These are phyloP conservation scores for Cubamyces lactineus DNA, from an alignment of 768 basidiomycete genomes.

Conservation along the genomic window DNA sequence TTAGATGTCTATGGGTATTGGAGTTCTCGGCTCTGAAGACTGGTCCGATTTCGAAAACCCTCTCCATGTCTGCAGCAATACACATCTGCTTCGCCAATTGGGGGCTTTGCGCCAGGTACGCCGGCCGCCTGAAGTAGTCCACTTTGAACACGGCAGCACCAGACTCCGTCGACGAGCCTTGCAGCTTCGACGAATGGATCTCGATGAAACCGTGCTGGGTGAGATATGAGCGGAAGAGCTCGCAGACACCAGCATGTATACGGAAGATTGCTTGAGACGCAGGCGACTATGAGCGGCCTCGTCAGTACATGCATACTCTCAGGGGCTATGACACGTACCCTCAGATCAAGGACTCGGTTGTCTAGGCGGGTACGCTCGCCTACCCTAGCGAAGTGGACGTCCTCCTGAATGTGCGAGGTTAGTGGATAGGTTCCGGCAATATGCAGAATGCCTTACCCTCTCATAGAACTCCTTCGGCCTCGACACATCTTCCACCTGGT, in stretches of 20 bases:
- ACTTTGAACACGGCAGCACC: constrained; percentile 99
- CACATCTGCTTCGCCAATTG: constrained; percentile 99
- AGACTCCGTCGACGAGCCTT: constrained; percentile 93
- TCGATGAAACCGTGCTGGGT: constrained; percentile 78
- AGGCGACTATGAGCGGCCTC: constrained; percentile 43
- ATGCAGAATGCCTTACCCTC: constrained; percentile 10
- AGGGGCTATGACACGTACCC: constrained; percentile 53
- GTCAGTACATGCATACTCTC: background rate
- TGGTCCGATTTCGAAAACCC: constrained; percentile 95
- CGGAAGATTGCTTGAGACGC: constrained; percentile 96
- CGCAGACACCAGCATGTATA: constrained; percentile 83
- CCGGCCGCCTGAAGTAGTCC: constrained; percentile 92
- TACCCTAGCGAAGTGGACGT: constrained; percentile 71
- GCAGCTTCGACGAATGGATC: constrained; percentile 96
- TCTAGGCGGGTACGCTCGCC: constrained; percentile 91
- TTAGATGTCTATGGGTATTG: constrained; percentile 96
- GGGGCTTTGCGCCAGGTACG: constrained; percentile 95
- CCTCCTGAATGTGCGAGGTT: constrained; percentile 53
- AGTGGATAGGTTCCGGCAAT: constrained; percentile 50
- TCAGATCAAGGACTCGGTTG: constrained; percentile 90
- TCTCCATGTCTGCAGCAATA: constrained; percentile 97
- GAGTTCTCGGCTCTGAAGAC: constrained; percentile 99
- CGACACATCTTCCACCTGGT: constrained; percentile 37
- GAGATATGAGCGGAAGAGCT: constrained; percentile 85
- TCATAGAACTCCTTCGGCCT: constrained; percentile 22